Evolutionary conservation across 1,284 basidiomycete species (phyloP).

Genomic region (Pyrrhoderma lamaoense): DNA sequence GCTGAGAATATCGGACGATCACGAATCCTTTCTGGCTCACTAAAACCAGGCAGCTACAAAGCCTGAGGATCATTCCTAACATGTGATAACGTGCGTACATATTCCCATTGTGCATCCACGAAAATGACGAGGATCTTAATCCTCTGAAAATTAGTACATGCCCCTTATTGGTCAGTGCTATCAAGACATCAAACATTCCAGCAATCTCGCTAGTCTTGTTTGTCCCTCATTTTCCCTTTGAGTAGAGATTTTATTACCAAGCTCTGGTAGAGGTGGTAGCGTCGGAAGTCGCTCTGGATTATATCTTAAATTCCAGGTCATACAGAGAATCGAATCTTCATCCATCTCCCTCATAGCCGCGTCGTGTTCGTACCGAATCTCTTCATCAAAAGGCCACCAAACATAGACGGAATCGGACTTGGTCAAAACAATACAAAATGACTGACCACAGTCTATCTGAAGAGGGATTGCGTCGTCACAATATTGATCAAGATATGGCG

Average conservation of each 20-base stretch:
- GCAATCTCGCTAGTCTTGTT: constrained; percentile 70
- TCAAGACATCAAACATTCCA: constrained; percentile 54
- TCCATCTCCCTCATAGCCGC: constrained; percentile 42
- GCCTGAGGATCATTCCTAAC: too few relatives aligned
- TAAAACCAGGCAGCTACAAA: constrained; percentile 64
- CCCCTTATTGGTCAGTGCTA: constrained; percentile 73
- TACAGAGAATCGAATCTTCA: constrained; percentile 46
- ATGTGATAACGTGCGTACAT: constrained; percentile 53
- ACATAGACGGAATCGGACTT: constrained; percentile 62
- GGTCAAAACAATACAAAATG: constrained; percentile 62
- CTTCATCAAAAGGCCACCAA: constrained; percentile 63
- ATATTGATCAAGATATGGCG: constrained; percentile 39
- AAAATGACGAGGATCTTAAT: too few relatives aligned
- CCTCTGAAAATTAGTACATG: constrained; percentile 59
- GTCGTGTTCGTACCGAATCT: constrained; percentile 32
- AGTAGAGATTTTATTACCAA: constrained; percentile 23
- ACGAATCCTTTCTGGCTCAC: constrained; percentile 46
- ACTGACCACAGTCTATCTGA: constrained; percentile 81
- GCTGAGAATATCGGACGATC: constrained; percentile 37
- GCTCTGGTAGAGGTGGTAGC: too few relatives aligned
- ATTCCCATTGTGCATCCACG: too few relatives aligned
- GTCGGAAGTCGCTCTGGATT: constrained; percentile 49
- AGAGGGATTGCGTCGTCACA: constrained; percentile 42
- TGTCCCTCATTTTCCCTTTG: constrained; percentile 36
- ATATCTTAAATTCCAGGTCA: constrained; percentile 45